Evolutionary conservation across 805 yeast genomes (phyloP).

Genomic region (Candida ovalis): DNA sequence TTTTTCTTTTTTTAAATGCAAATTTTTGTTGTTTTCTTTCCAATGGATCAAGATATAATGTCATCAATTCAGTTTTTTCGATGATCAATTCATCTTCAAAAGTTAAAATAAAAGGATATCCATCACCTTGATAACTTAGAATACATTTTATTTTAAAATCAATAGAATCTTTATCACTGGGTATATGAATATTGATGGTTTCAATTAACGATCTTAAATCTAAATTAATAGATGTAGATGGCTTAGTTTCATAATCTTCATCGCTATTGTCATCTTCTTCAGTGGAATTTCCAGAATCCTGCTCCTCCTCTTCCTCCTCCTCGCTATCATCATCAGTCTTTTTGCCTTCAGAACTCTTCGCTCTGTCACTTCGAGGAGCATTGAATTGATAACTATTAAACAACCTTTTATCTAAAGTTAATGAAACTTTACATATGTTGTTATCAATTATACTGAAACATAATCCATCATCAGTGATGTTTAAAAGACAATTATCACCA

Average conservation of each 20-base stretch:
- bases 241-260: conserved; percentile 1
- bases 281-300: conserved; percentile 6
- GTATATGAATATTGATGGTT: conserved; percentile 42
- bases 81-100: conserved; percentile 51
- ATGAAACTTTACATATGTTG: conserved; percentile 37
- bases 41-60: conserved; percentile 31
- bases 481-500: conserved; percentile 28
- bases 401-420: conserved; percentile 34
- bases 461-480: conserved; percentile 47
- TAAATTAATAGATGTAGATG: conserved; percentile 33
- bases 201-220: conserved; percentile 47
- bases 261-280: conserved; percentile 7
- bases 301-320: conserved; percentile 4
- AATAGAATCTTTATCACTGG: conserved; percentile 20
- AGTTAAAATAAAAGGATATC: conserved; percentile 50
- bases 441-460: conserved; percentile 46
- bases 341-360: background rate
- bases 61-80: conserved; percentile 55
- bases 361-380: conserved; percentile 3
- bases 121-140: conserved; percentile 44
- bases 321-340: conserved; percentile 10
- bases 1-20: background rate
- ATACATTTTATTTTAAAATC: conserved; percentile 41
- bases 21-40: background rate
- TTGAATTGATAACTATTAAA: conserved; percentile 33